Conservation (phyloP, 2,329 filamentous ascomycete species). For the Knoxdaviesia capensis region DNA sequence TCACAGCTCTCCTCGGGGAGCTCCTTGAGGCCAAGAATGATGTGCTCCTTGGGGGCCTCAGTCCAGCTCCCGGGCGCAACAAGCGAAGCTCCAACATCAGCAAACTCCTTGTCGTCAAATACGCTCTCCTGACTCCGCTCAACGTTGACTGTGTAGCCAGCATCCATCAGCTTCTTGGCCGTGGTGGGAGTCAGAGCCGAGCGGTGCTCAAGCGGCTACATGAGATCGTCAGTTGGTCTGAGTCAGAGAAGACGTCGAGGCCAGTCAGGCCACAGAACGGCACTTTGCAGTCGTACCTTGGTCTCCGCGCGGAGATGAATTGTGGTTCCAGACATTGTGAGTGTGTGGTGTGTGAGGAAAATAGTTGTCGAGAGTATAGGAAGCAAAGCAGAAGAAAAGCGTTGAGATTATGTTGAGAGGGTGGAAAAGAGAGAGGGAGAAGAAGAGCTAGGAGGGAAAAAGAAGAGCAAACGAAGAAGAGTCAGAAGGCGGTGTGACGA, state of each 20-base stretch:
- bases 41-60: conserved; percentile 43
- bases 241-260: too few relatives aligned
- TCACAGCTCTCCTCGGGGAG: conserved; percentile 48
- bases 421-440: too few relatives aligned
- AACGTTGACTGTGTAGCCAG: conserved; percentile 46
- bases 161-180: conserved; percentile 32
- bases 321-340: conserved; percentile 7
- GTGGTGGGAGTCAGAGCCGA: conserved; percentile 21
- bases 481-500: too few relatives aligned
- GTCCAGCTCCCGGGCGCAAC: conserved; percentile 50
- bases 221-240: not conserved
- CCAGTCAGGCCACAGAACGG: not conserved
- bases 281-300: conserved; percentile 12
- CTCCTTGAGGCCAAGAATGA: conserved; percentile 63
- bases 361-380: too few relatives aligned
- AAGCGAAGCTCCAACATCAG: conserved; percentile 39
- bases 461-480: too few relatives aligned
- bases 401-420: too few relatives aligned
- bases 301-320: conserved; percentile 33
- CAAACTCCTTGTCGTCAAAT: conserved; percentile 38
- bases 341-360: not conserved
- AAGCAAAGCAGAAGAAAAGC: too few relatives aligned
- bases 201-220: conserved; percentile 27
- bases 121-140: conserved; percentile 46
- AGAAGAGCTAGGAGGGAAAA: too few relatives aligned